These are phyloP conservation scores for Solanum bulbocastanum DNA, from an alignment of 257 asterid species.

Conservation along the genomic window DNA sequence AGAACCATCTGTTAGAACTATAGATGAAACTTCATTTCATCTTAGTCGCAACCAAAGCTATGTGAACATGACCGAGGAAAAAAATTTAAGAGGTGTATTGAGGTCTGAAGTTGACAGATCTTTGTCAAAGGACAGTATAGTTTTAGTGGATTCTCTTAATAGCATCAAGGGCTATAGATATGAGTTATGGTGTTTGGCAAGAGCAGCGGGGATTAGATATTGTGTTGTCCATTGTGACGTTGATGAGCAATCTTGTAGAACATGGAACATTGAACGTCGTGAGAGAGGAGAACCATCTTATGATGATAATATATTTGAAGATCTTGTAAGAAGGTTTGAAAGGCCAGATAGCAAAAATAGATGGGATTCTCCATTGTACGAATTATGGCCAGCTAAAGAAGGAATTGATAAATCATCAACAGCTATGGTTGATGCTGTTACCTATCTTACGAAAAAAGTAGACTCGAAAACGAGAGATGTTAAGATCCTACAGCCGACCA, in stretches of 20 bases:
- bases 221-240: slow-evolving; percentile 79
- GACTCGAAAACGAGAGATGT: slow-evolving; percentile 82
- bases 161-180: slow-evolving; percentile 96
- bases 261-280: slow-evolving; percentile 67
- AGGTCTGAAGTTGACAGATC: slow-evolving; percentile 98
- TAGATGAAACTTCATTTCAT: slow-evolving; percentile 75
- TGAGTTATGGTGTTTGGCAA: slow-evolving; percentile 97
- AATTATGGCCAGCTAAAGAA: slow-evolving; percentile 64
- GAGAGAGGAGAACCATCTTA: slow-evolving; percentile 41
- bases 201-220: slow-evolving; percentile 86
- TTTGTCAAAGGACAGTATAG: slow-evolving; percentile 57
- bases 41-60: slow-evolving; percentile 77
- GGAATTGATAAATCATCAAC: slow-evolving; percentile 50
- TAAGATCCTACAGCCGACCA: slow-evolving; percentile 81
- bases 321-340: slow-evolving; percentile 81
- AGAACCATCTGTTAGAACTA: slow-evolving; percentile 50
- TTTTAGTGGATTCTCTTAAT: slow-evolving; percentile 84
- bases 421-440: slow-evolving; percentile 64
- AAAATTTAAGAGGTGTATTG: slow-evolving; percentile 79
- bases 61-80: slow-evolving; percentile 80
- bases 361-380: slow-evolving; percentile 96
- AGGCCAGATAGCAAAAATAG: slow-evolving; percentile 84
- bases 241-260: slow-evolving; percentile 43
- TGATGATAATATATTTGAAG: slow-evolving; percentile 61
- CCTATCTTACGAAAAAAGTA: slow-evolving; percentile 64